These are phyloP conservation scores for Phoma sp. DNA, from an alignment of 2,329 filamentous ascomycete species.

Conservation along the genomic window DNA sequence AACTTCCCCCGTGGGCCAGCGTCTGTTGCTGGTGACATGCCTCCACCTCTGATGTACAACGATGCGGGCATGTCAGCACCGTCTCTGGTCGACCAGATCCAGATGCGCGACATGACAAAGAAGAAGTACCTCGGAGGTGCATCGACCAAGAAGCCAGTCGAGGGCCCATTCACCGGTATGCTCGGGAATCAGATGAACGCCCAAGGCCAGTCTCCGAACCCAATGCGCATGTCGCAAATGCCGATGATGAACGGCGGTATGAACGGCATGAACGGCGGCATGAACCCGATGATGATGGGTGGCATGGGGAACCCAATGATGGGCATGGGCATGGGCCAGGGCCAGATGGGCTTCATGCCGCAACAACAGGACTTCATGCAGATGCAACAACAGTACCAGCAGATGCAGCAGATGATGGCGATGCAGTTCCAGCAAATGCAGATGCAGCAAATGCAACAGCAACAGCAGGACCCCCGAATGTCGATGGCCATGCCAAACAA, in stretches of 20 bases:
- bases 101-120: constrained; percentile 45
- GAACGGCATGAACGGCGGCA: constrained; percentile 24
- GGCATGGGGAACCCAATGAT: constrained; percentile 37
- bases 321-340: constrained; percentile 23
- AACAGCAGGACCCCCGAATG: constrained; percentile 35
- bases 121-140: constrained; percentile 46
- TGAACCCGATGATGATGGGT: constrained; percentile 36
- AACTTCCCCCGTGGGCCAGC: constrained; percentile 40
- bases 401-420: constrained; percentile 44
- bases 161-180: constrained; percentile 44
- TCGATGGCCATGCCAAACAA: constrained; percentile 31
- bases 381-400: constrained; percentile 87
- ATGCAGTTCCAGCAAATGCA: constrained; percentile 50
- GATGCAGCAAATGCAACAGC: constrained; percentile 43
- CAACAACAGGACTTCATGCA: constrained; percentile 78
- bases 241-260: constrained; percentile 32
- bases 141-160: constrained; percentile 37
- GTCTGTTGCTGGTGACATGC: constrained; percentile 42
- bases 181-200: constrained; percentile 44
- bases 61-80: constrained; percentile 39
- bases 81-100: constrained; percentile 47
- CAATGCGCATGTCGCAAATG: constrained; percentile 33
- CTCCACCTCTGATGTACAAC: constrained; percentile 35
- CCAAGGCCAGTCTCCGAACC: constrained; percentile 25
- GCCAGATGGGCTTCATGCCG: constrained; percentile 59